Conservation (phyloP, 768 basidiomycete species). For the Suillus weaverae region DNA sequence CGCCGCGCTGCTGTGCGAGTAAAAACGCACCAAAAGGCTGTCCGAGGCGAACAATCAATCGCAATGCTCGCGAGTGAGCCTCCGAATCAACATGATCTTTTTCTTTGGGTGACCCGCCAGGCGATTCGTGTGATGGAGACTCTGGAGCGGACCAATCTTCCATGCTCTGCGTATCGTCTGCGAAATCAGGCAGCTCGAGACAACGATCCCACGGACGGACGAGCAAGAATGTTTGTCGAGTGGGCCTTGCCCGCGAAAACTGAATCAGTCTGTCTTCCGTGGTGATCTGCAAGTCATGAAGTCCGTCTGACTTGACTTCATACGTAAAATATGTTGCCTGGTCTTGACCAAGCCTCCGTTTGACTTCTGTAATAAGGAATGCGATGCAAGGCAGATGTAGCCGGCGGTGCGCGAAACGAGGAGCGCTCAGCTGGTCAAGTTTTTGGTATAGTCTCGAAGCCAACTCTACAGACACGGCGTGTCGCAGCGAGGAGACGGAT, state of each 20-base stretch:
- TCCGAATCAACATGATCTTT: neutral
- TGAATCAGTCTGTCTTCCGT: neutral
- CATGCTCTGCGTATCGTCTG: neutral
- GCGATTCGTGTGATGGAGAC: neutral
- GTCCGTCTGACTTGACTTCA: neutral
- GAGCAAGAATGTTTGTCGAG: neutral
- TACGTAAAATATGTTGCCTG: neutral
- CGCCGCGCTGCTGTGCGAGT: neutral
- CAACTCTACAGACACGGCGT: neutral
- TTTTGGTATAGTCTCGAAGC: neutral
- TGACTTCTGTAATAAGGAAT: constrained; percentile 11
- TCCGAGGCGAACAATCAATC: neutral
- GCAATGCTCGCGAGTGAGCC: neutral
- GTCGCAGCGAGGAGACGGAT: neutral
- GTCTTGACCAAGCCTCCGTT: constrained; percentile 7
- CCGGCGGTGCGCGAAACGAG: neutral
- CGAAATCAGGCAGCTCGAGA: neutral
- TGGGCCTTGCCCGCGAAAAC: neutral
- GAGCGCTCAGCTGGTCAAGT: neutral
- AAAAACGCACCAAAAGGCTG: neutral
- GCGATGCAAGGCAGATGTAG: neutral
- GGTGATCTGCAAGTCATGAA: neutral
- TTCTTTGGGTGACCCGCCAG: neutral
- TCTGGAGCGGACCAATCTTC: neutral
- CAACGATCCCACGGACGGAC: neutral